Percentiles rank a stretch among this genome's conserved stretches.
phyloP scores from a whole-genome alignment of 2,329 filamentous ascomycete species.

The Cordyceps cicadae region DNA sequence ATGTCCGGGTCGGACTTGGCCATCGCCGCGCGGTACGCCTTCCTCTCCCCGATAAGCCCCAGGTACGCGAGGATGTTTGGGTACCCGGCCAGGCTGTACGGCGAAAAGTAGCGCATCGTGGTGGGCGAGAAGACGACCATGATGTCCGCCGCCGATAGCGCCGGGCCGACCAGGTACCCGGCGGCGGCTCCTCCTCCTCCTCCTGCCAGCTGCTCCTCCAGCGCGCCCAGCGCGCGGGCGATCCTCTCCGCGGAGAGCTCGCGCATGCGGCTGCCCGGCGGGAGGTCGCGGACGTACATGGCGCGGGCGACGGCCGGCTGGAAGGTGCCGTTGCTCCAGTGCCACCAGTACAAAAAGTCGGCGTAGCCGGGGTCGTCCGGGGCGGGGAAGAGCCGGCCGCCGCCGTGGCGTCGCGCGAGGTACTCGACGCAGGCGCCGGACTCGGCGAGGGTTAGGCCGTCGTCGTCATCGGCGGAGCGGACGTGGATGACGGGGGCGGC shows the following conservation, averaged over 20 bases:
- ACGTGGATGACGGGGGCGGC: constrained; percentile 55
- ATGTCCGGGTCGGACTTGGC: constrained; percentile 40
- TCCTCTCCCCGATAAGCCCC: constrained; percentile 32
- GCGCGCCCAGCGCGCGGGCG: constrained; percentile 17
- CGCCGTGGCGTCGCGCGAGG: constrained; percentile 45
- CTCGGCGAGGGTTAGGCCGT: constrained; percentile 47
- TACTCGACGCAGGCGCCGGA: constrained; percentile 54
- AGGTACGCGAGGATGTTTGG: constrained; percentile 38
- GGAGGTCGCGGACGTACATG: constrained; percentile 24
- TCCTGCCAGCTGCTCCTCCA: constrained; percentile 40
- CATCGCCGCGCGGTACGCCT: constrained; percentile 40
- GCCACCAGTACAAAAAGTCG: constrained; percentile 58
- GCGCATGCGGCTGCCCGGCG: constrained; percentile 19
- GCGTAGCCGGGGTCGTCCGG: constrained; percentile 42
- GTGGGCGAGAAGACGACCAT: constrained; percentile 55
- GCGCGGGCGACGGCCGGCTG: constrained; percentile 29
- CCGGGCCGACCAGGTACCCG: constrained; percentile 49
- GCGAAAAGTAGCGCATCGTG: constrained; percentile 48
- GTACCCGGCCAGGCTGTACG: constrained; percentile 33
- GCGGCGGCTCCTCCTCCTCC: constrained; percentile 9
- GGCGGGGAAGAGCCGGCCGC: constrained; percentile 37
- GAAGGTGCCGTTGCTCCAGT: constrained; percentile 44
- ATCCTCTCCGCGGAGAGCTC: constrained; percentile 27
- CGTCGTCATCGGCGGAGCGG: constrained; percentile 34
- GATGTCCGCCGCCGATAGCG: constrained; percentile 58